A percentile compares a stretch with the other conserved stretches of the same genome.
Evolutionary conservation across 2,329 filamentous ascomycete genomes (phyloP).

Genomic region (Fusarium burgessii): DNA sequence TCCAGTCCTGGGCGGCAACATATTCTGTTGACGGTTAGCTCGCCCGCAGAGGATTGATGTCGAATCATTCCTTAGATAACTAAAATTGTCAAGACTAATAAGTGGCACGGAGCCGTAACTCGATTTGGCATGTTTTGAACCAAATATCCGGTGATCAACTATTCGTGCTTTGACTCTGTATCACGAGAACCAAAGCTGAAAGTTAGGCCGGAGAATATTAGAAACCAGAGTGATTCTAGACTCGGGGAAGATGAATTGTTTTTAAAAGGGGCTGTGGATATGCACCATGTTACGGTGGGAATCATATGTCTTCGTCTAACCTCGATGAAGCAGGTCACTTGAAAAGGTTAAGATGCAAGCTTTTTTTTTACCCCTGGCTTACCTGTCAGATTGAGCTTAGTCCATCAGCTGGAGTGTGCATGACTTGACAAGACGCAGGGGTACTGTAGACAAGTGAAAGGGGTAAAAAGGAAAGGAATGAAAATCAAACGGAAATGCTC

Average conservation of each 20-base stretch:
- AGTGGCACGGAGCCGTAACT: conserved; percentile 11
- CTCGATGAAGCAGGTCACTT: conserved; percentile 8
- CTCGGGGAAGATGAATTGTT: background rate
- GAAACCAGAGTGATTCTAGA: background rate
- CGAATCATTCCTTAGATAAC: conserved; percentile 1
- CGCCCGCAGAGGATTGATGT: background rate
- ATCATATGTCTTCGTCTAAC: conserved; percentile 2
- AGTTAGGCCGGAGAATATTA: background rate
- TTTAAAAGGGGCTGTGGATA: background rate
- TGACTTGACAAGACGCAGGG: conserved; percentile 1
- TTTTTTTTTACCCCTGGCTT: background rate
- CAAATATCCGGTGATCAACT: background rate
- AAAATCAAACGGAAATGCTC: background rate
- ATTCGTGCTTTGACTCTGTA: background rate
- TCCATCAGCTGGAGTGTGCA: conserved; percentile 7
- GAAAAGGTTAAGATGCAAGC: background rate
- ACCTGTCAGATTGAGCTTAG: conserved; percentile 7
- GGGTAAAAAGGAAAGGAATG: background rate
- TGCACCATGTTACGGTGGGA: background rate
- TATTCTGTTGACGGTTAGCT: conserved; percentile 8
- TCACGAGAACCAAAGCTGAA: conserved; percentile 1
- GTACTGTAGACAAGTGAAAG: background rate
- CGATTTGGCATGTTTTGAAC: background rate
- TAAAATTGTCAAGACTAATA: background rate
- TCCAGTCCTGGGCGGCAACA: background rate